Base-by-base conservation (phyloP, 2,329 filamentous ascomycete genomes). In the Ophioceras dolichostomum region DNA sequence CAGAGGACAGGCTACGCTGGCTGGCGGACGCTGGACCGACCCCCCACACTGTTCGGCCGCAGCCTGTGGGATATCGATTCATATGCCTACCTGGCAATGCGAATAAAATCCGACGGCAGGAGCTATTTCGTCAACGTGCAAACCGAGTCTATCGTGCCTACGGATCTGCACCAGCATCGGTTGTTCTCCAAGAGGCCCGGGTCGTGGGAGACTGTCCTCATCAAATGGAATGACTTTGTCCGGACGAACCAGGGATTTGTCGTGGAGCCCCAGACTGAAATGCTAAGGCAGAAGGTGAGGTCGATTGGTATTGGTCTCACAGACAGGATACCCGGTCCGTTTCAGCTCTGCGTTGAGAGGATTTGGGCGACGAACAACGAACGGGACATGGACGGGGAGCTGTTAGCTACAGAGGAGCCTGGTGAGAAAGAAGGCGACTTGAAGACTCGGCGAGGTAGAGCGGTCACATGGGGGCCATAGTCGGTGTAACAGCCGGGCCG, bases 71-170 rank as follows among this genome's bases (percentile, higher is more conserved):
- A 96, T 54, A 80, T 95, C 37, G 88, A 94, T 51, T 79, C 83
- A 3, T 96, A 94, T 60, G 65, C 72, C 10, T 95, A 87, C 59
- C 77, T 98, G 9, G 89, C 86, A 0, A 60, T 98, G 51, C 80
- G 88, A 12, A 70, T 98, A 49, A 91, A 87, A 57, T 89, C 84
- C 3, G 91, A 96, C 54, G 88, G 87, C 13, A 71, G 91, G 41
- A 82, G 84, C 50, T 98, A 96, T 64, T 85, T 94, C 40, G 76
- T 98, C 51, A 98, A 98, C 58, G 65, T 98, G 13, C 91, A 96
- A 64, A 94, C 88, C 3, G 89, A 98, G 54, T 84, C 83, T 2
- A 79, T 98, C 39, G 84, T 94, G 34, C 83, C 86, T 10, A 89
- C 87, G n/a, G 91, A 98, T 56, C 68, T 98, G 44, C 91, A 96